These are phyloP conservation scores for Boletus vermiculosoides DNA, from an alignment of 768 basidiomycete species.

Conservation along the genomic window DNA sequence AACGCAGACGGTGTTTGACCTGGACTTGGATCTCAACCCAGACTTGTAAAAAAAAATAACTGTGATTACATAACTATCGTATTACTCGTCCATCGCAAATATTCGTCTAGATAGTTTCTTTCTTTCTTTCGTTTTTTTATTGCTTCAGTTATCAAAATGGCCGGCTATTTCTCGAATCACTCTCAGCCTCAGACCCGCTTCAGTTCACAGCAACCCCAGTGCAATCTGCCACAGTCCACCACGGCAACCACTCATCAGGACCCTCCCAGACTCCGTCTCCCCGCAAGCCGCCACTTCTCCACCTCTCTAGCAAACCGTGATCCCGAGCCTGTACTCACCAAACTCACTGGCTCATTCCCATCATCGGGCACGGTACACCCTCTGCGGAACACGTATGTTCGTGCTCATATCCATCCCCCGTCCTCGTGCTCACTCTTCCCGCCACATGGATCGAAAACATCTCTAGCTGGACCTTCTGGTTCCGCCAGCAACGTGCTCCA, in stretches of 20 bases:
- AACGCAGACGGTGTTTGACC: conserved; percentile 64
- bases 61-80: conserved; percentile 25
- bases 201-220: conserved; percentile 47
- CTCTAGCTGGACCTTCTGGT: conserved; percentile 87
- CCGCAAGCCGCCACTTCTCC: conserved; percentile 76
- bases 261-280: conserved; percentile 44
- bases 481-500: conserved; percentile 84
- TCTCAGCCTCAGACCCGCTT: conserved; percentile 66
- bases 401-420: conserved; percentile 19
- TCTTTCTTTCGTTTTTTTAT: conserved; percentile 17
- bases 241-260: conserved; percentile 13
- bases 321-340: conserved; percentile 38
- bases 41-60: conserved; percentile 50
- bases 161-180: conserved; percentile 83
- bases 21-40: conserved; percentile 84
- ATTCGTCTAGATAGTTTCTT: no score
- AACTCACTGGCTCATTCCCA: conserved; percentile 30
- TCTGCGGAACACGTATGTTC: conserved; percentile 85
- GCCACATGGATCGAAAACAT: conserved; percentile 20
- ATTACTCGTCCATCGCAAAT: conserved; percentile 12
- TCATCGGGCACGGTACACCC: conserved; percentile 56
- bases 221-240: conserved; percentile 5
- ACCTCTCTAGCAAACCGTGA: conserved; percentile 48
- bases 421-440: conserved; percentile 12
- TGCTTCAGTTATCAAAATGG: conserved; percentile 42